These are phyloP conservation scores for Fusarium floridanum DNA, from an alignment of 2,329 filamentous ascomycete genomes.

Conservation along the genomic window DNA sequence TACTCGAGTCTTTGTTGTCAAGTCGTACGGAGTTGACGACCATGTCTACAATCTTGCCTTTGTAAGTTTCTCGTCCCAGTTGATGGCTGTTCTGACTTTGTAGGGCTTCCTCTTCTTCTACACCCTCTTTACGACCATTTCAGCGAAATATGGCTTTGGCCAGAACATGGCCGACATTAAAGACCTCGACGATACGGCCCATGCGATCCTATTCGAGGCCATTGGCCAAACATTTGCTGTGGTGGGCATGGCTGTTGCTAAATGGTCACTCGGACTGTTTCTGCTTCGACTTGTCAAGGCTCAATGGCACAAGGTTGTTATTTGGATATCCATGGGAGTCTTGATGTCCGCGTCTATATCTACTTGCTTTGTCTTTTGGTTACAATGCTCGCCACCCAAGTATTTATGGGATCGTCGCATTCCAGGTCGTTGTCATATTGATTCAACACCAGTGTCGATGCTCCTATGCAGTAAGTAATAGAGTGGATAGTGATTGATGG, in stretches of 20 bases:
- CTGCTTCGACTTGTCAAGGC: slow-evolving; percentile 53
- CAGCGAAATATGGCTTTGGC: slow-evolving; percentile 52
- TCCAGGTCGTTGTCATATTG: slow-evolving; percentile 31
- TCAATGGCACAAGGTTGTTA: slow-evolving; percentile 51
- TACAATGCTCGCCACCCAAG: slow-evolving; percentile 35
- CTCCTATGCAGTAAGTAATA: slow-evolving; percentile 37
- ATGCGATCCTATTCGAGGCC: slow-evolving; percentile 48
- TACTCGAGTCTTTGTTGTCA: slow-evolving; percentile 50
- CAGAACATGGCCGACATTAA: slow-evolving; percentile 45
- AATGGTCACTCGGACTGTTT: slow-evolving; percentile 56
- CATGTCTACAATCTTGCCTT: slow-evolving; percentile 49
- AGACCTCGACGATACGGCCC: slow-evolving; percentile 28
- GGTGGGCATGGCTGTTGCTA: slow-evolving; percentile 55
- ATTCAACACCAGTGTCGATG: slow-evolving; percentile 35
- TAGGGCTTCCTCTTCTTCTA: slow-evolving; percentile 49
- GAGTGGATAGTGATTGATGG: fast-evolving
- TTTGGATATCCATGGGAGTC: slow-evolving; percentile 49
- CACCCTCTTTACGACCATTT: slow-evolving; percentile 49
- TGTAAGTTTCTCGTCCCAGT: slow-evolving; percentile 6
- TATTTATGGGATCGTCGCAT: slow-evolving; percentile 39
- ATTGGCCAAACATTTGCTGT: slow-evolving; percentile 54
- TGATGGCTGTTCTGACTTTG: neutral
- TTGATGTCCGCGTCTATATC: slow-evolving; percentile 37
- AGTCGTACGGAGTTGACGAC: slow-evolving; percentile 51
- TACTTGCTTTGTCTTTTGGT: slow-evolving; percentile 29